These are phyloP conservation scores for Ascoidea rubescens DNA, from an alignment of 805 yeast genomes.

Conservation along the genomic window DNA sequence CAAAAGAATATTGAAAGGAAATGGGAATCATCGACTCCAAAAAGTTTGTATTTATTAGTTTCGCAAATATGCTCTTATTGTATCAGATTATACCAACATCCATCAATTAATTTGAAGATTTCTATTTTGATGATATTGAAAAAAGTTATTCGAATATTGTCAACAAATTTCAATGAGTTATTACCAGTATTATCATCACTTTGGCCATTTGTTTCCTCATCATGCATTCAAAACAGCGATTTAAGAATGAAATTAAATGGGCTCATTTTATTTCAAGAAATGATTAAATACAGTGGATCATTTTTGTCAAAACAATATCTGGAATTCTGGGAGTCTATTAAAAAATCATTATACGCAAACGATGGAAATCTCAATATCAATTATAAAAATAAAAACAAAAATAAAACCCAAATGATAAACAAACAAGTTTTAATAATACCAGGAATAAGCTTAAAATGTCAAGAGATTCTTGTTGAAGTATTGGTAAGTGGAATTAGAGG, in stretches of 20 bases:
- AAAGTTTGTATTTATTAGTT: slow-evolving; percentile 40
- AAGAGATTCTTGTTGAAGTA: background rate
- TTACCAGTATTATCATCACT: slow-evolving; percentile 36
- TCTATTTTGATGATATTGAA: slow-evolving; percentile 40
- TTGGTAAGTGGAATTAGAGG: background rate
- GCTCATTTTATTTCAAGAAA: slow-evolving; percentile 14
- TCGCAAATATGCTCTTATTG: slow-evolving; percentile 56
- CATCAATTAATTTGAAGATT: slow-evolving; percentile 39
- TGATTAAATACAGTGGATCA: slow-evolving; percentile 26
- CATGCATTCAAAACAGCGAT: slow-evolving; percentile 12
- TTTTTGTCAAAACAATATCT: slow-evolving; percentile 33
- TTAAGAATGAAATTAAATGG: slow-evolving; percentile 18
- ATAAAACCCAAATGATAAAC: too few relatives aligned
- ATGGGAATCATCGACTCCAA: slow-evolving; percentile 63
- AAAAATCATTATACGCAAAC: background rate
- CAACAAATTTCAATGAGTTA: slow-evolving; percentile 30
- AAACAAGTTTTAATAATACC: background rate
- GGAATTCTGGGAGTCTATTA: slow-evolving; percentile 27
- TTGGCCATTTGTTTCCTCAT: slow-evolving; percentile 31
- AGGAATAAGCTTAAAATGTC: background rate
- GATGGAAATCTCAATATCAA: too few relatives aligned
- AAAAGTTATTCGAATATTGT: slow-evolving; percentile 34
- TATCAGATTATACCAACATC: slow-evolving; percentile 54
- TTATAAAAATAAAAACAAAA: too few relatives aligned
- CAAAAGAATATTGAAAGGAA: slow-evolving; percentile 19